A percentile compares a stretch with the other conserved stretches of the same genome.
phyloP scores from a whole-genome alignment of 768 basidiomycete genomes.

The Coprinellus micaceus region DNA sequence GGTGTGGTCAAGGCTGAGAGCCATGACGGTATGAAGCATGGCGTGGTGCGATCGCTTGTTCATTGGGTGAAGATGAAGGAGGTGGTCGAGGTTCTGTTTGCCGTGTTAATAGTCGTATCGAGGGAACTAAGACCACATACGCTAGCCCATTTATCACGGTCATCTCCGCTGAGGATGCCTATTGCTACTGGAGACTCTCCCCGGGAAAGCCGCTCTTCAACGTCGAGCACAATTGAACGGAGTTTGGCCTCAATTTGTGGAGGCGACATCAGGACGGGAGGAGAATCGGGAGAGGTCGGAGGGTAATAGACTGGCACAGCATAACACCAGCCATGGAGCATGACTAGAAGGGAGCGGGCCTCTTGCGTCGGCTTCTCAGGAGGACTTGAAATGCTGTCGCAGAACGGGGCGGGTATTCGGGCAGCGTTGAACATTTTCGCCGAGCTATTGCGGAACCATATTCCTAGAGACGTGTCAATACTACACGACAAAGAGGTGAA shows the following conservation, averaged over 20 bases:
- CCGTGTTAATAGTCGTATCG: neutral
- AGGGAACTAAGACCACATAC: conserved; percentile 38
- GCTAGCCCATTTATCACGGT: conserved; percentile 77
- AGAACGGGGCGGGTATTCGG: conserved; percentile 65
- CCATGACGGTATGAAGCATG: conserved; percentile 75
- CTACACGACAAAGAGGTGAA: neutral
- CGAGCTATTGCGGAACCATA: conserved; percentile 61
- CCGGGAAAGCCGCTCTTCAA: conserved; percentile 38
- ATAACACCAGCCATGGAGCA: conserved; percentile 79
- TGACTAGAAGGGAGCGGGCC: conserved; percentile 61
- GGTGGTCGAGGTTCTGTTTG: conserved; percentile 63
- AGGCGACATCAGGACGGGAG: conserved; percentile 30
- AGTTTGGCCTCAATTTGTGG: conserved; percentile 42
- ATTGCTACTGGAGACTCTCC: conserved; percentile 62
- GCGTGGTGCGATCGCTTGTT: conserved; percentile 60
- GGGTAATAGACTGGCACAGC: conserved; percentile 62
- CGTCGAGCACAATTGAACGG: conserved; percentile 55
- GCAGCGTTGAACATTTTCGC: conserved; percentile 71
- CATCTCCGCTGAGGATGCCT: conserved; percentile 73
- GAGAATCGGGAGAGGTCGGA: conserved; percentile 22
- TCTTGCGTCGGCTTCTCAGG: conserved; percentile 42
- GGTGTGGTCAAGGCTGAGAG: conserved; percentile 76
- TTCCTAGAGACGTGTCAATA: conserved; percentile 29
- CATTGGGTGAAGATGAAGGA: conserved; percentile 60
- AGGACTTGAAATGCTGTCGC: conserved; percentile 58